A percentile compares a stretch with the other conserved stretches of the same genome.
phyloP scores from a whole-genome alignment of 2,329 filamentous ascomycete genomes.

The Calonectria honghensis region DNA sequence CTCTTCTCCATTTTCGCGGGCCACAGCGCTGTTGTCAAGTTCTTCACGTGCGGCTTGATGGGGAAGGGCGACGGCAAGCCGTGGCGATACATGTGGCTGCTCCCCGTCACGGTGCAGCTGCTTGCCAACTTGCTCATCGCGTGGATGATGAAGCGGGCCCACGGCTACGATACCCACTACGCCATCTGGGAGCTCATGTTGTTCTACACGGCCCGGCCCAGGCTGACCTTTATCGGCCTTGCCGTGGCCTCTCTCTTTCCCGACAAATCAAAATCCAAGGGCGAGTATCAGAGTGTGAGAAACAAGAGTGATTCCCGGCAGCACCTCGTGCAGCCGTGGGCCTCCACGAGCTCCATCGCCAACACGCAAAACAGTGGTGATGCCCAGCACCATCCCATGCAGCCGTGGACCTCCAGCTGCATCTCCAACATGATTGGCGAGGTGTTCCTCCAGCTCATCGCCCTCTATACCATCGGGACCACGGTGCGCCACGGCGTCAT shows the following conservation, averaged over 20 bases:
- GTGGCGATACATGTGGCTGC: constrained; percentile 9
- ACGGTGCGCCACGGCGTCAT: not conserved
- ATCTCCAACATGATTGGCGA: constrained; percentile 18
- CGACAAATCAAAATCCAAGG: not conserved
- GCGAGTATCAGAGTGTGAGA: not conserved
- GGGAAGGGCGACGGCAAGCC: not conserved
- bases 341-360: not conserved
- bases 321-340: not conserved
- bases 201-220: constrained; percentile 4
- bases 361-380: not conserved
- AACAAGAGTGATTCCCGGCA: not conserved
- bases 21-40: not conserved
- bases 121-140: not conserved
- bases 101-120: not conserved
- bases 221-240: not conserved
- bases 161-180: constrained; percentile 1
- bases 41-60: not conserved
- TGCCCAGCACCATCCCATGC: not conserved
- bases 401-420: constrained; percentile 7
- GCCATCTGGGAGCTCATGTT: constrained; percentile 1
- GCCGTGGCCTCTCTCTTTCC: not conserved
- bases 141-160: not conserved
- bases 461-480: not conserved
- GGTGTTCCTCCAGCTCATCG: not conserved
- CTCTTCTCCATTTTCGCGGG: not conserved